A percentile compares a stretch with the other conserved stretches of the same genome.
phyloP scores from a whole-genome alignment of 1,284 basidiomycete genomes.

The Microbotryum silenes-acaulis region DNA sequence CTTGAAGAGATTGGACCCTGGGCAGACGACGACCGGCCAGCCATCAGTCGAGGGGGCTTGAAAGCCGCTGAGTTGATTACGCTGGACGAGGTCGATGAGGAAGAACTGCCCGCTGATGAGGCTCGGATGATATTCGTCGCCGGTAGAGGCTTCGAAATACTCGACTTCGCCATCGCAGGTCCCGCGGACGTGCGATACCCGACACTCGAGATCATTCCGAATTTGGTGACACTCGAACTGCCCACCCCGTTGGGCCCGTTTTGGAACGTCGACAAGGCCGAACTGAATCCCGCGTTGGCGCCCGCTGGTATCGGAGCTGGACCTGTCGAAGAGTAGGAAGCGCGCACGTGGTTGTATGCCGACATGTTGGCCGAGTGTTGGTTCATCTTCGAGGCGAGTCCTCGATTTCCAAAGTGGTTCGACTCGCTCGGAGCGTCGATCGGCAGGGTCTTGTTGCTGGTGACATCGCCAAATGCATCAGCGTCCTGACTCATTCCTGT shows the following conservation, averaged over 20 bases:
- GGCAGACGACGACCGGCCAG: not conserved
- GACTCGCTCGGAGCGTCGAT: slow-evolving; percentile 6
- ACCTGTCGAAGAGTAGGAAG: not conserved
- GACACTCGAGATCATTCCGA: not conserved
- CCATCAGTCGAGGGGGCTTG: not conserved
- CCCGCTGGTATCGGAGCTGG: slow-evolving; percentile 10
- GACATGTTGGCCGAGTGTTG: not conserved
- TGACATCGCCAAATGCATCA: not conserved
- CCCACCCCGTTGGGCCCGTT: too few relatives aligned
- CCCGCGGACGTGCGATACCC: not conserved
- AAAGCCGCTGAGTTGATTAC: not conserved
- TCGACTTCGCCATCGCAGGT: not conserved
- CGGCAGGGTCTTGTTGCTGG: slow-evolving; percentile 10
- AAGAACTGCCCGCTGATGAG: not conserved
- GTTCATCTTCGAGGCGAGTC: not conserved
- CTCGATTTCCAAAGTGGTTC: not conserved
- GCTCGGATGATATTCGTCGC: not conserved
- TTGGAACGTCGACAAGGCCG: slow-evolving; percentile 12
- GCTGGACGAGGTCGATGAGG: not conserved
- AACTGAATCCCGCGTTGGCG: slow-evolving; percentile 14
- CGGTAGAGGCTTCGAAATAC: not conserved
- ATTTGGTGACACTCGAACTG: too few relatives aligned
- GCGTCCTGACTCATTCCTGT: not conserved
- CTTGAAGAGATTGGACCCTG: slow-evolving; percentile 1
- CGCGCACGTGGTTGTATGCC: not conserved